Evolutionary conservation across 345 rosid species (phyloP), one percentile per base, ranked within the genome.

Genomic region (Bruguiera parviflora): DNA sequence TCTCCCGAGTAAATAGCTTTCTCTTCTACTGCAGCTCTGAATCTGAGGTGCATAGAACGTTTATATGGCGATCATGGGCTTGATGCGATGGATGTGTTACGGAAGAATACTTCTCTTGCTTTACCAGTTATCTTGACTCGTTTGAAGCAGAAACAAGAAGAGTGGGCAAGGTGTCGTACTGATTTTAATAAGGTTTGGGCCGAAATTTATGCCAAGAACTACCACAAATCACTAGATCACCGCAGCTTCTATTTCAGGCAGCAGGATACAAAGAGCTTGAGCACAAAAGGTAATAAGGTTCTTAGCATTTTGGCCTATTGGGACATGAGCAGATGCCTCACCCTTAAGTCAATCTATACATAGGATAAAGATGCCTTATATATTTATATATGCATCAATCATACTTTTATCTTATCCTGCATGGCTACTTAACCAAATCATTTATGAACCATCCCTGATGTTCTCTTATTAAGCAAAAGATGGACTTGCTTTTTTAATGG

Each of bases 141-240:
- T 63, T 77, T 95, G 83, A 92, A 95, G 83, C 98, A 95, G 83
- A 95, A 92, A 80, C 96, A 90, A 85, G 97, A 92, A 74, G 98
- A 95, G 74, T 95, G 98, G 97, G 83, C 88, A 56, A 90, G 80
- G 76, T 95, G 99, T 76, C 99, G 92, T 67, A 65, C 91, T 67
- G 99, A 95, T 73, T 95, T 92, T 73, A 92, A 88, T 81, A 92
- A 95, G 85, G 97, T 95, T 65, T 95, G 99, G 99, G 91, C 97
- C 66, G 97, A 95, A 71, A 88, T 95, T 66, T 92, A 92, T 79
- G 70, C 93, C 53, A 95, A 95, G 80, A 95, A 95, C 79, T 92
- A 95, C 78, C 96, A 95, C 73, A 90, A 91, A 78, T 95, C 97
- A 49, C 96, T 92, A 35, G 99, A 95, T 76, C 99, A 95, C 70